phyloP scores from a whole-genome alignment of 192 early-diverging fungal species.

The Dissophora ornata region DNA sequence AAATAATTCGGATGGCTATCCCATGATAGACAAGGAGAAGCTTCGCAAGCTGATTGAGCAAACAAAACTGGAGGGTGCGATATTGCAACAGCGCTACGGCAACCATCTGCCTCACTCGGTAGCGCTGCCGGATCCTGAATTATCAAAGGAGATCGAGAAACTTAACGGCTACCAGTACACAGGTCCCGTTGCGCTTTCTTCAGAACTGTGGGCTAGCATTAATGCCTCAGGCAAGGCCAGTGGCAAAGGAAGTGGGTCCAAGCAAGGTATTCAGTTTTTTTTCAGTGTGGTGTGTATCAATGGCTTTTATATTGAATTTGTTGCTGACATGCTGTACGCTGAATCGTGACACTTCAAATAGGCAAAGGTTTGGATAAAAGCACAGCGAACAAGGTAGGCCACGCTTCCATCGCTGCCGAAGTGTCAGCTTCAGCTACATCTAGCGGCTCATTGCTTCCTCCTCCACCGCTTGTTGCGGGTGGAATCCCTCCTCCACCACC shows the following conservation, averaged over 20 bases:
- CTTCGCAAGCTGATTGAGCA: conserved; percentile 42
- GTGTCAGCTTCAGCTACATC: not conserved
- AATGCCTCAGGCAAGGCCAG: not conserved
- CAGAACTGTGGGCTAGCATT: conserved; percentile 14
- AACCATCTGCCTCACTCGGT: conserved; percentile 29
- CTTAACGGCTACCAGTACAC: conserved; percentile 33
- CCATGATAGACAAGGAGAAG: conserved; percentile 44
- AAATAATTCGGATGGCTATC: conserved; percentile 8
- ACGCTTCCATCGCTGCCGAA: too few relatives aligned
- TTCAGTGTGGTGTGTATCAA: too few relatives aligned
- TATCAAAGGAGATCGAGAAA: conserved; percentile 32
- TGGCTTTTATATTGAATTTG: not conserved
- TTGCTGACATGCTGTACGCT: too few relatives aligned
- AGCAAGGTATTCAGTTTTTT: conserved; percentile 2
- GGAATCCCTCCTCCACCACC: conserved; percentile 51
- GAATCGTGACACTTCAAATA: too few relatives aligned
- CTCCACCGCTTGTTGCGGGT: conserved; percentile 37
- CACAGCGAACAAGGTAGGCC: too few relatives aligned
- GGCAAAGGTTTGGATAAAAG: not conserved
- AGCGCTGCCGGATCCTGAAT: conserved; percentile 15
- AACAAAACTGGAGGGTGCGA: conserved; percentile 49
- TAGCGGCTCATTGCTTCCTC: conserved; percentile 37
- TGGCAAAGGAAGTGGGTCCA: conserved; percentile 11
- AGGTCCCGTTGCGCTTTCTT: not conserved
- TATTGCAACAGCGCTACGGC: conserved; percentile 43